phyloP scores from a whole-genome alignment of 805 yeast genomes.

The Cyberlindnera sargentensis region DNA sequence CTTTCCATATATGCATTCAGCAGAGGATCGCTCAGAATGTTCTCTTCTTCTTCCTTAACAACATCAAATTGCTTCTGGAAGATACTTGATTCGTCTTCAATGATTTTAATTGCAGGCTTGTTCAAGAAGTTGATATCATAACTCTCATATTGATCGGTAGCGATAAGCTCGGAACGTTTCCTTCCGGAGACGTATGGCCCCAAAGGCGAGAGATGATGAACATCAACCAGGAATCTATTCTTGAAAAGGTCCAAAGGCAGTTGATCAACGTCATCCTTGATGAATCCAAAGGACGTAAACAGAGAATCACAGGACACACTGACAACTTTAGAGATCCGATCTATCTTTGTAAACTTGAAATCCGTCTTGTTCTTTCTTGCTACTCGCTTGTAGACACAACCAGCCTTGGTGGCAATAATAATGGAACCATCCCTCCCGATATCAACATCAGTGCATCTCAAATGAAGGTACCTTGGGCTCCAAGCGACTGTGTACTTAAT shows the following conservation, averaged over 20 bases:
- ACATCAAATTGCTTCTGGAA: slow-evolving; percentile 8
- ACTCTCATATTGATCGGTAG: slow-evolving; percentile 3
- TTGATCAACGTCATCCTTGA: slow-evolving; percentile 55
- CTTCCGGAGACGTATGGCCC: slow-evolving; percentile 8
- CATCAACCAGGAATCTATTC: slow-evolving; percentile 43
- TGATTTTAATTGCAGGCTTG: slow-evolving; percentile 8
- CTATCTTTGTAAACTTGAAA: slow-evolving; percentile 48
- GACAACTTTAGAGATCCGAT: slow-evolving; percentile 48
- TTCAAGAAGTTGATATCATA: slow-evolving; percentile 14
- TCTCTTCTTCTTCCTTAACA: slow-evolving; percentile 5
- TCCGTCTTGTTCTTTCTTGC: slow-evolving; percentile 20
- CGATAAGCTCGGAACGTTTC: slow-evolving; percentile 15
- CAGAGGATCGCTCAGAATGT: slow-evolving; percentile 11
- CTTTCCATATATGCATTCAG: slow-evolving; percentile 8
- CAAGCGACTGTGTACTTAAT: slow-evolving; percentile 47
- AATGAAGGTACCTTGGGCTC: slow-evolving; percentile 52
- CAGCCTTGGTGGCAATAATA: slow-evolving; percentile 59
- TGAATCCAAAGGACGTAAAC: slow-evolving; percentile 60
- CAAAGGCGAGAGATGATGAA: slow-evolving; percentile 46
- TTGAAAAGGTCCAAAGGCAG: slow-evolving; percentile 47
- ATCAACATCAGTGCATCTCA: slow-evolving; percentile 61
- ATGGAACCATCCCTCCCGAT: slow-evolving; percentile 62
- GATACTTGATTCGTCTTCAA: slow-evolving; percentile 9
- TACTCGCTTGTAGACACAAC: slow-evolving; percentile 45
- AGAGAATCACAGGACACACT: slow-evolving; percentile 59